Evolutionary conservation across 225 moss, liverwort and hornwort genomes (phyloP).

Genomic region (Marchantia polymorpha): DNA sequence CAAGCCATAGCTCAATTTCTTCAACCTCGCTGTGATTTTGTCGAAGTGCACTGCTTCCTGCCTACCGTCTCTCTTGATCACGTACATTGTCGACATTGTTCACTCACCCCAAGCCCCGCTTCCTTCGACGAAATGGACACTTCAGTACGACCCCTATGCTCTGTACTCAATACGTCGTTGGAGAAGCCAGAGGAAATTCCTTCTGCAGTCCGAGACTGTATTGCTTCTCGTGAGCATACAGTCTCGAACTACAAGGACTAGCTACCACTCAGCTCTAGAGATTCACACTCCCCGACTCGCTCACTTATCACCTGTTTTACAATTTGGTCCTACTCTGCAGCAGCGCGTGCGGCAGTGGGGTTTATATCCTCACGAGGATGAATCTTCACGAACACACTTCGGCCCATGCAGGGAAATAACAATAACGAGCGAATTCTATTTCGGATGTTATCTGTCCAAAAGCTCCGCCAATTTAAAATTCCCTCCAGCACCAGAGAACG

Average conservation of each 20-base stretch:
- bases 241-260: too few relatives aligned
- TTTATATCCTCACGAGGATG: background rate
- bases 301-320: too few relatives aligned
- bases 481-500: conserved; percentile 14
- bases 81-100: conserved; percentile 68
- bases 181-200: too few relatives aligned
- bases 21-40: conserved; percentile 86
- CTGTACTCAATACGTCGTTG: background rate
- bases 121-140: background rate
- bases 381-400: conserved; percentile 13
- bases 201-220: too few relatives aligned
- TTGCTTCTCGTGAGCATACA: background rate
- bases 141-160: background rate
- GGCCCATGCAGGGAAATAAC: background rate
- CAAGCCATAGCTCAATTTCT: conserved; percentile 88
- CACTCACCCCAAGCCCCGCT: background rate
- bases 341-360: background rate
- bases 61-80: conserved; percentile 91
- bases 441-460: background rate
- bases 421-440: background rate
- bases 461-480: conserved; percentile 3
- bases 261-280: too few relatives aligned
- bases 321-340: too few relatives aligned
- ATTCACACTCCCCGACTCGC: too few relatives aligned
- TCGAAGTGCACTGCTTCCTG: conserved; percentile 93